Evolutionary conservation across 805 yeast species (phyloP).

Genomic region (Yamadazyma philogaea): DNA sequence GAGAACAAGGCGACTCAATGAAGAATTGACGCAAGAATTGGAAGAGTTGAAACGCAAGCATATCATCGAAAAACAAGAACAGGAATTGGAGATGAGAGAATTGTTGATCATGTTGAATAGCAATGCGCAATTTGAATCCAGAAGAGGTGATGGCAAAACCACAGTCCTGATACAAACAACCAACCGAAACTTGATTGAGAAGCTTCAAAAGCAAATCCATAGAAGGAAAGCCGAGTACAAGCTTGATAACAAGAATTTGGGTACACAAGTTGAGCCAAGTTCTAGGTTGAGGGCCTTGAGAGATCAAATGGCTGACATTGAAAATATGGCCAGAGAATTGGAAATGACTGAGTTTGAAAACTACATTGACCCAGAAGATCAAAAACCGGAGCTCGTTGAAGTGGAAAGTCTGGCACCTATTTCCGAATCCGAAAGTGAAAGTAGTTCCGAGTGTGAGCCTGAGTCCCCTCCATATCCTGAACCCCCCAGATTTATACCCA

Average conservation of each 20-base stretch:
- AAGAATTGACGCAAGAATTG: conserved; percentile 56
- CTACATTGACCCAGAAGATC: conserved; percentile 19
- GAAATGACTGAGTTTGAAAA: conserved; percentile 78
- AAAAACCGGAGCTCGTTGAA: conserved; percentile 5
- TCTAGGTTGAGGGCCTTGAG: conserved; percentile 70
- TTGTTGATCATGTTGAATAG: conserved; percentile 61
- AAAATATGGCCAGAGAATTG: conserved; percentile 77
- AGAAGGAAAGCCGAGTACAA: conserved; percentile 46
- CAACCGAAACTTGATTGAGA: conserved; percentile 36
- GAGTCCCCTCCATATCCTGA: conserved; percentile 12
- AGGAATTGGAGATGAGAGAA: conserved; percentile 74
- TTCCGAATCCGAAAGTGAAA: conserved; percentile 17
- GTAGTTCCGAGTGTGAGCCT: conserved; percentile 11
- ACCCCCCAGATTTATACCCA: conserved; percentile 18
- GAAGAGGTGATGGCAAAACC: conserved; percentile 33
- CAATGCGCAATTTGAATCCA: conserved; percentile 29
- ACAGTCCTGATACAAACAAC: conserved; percentile 34
- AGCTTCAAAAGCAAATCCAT: conserved; percentile 44
- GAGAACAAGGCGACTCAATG: conserved; percentile 59
- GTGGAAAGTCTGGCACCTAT: conserved; percentile 13
- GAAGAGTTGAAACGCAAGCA: conserved; percentile 60
- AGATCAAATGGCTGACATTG: conserved; percentile 81
- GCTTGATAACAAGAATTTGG: conserved; percentile 45
- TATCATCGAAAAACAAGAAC: conserved; percentile 66
- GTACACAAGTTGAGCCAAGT: conserved; percentile 68